Conservation (phyloP, 495 filamentous ascomycete species). For the Neurospora tetrasperma region DNA sequence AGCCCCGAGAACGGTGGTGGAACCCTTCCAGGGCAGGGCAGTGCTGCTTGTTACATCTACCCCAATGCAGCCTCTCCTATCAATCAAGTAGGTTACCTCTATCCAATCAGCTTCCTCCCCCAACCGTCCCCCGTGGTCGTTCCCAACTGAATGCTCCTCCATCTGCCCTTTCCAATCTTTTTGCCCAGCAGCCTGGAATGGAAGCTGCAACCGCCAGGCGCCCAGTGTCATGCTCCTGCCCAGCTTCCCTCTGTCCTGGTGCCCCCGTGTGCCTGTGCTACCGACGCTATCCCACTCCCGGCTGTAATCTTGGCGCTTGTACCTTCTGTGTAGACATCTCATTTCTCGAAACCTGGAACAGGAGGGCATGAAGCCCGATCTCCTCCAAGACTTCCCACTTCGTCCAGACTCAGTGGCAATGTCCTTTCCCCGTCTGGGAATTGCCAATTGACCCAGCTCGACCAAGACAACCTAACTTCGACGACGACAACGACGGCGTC, state of each 20-base stretch:
- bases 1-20: not conserved
- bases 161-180: not conserved
- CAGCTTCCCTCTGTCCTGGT: not conserved
- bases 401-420: not conserved
- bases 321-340: not conserved
- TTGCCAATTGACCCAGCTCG: not conserved
- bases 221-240: not conserved
- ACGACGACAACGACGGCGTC: not conserved
- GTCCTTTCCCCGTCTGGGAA: not conserved
- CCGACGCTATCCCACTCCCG: not conserved
- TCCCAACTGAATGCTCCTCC: not conserved
- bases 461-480: not conserved
- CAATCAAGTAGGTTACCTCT: not conserved
- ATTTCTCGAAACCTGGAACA: not conserved
- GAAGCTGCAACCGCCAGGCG: not conserved
- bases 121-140: not conserved
- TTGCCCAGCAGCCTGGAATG: not conserved
- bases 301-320: not conserved
- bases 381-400: not conserved
- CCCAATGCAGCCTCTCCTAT: not conserved
- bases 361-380: not conserved
- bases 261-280: not conserved
- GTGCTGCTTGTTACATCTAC: not conserved
- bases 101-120: not conserved
- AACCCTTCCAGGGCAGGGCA: not conserved